These are phyloP conservation scores for Solanum bulbocastanum DNA, from an alignment of 257 asterid species.

Conservation along the genomic window DNA sequence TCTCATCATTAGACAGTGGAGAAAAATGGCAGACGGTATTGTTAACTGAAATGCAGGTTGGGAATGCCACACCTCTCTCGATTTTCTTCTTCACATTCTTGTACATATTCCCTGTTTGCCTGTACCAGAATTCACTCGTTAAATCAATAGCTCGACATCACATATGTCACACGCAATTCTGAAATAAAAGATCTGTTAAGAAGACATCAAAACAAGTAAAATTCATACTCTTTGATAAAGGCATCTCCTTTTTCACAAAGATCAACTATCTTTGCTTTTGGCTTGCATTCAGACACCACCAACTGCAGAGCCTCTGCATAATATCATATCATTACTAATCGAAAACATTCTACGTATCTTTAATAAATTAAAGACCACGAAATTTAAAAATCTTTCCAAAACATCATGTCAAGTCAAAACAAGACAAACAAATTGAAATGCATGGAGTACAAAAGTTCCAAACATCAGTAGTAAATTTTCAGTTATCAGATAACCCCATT, in stretches of 20 bases:
- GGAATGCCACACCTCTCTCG: slow-evolving; percentile 87
- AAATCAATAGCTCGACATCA: background rate
- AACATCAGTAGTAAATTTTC: background rate
- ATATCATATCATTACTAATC: background rate
- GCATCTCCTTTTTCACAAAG: slow-evolving; percentile 82
- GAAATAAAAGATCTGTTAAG: background rate
- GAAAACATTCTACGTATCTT: background rate
- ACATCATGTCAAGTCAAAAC: background rate
- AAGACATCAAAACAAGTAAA: background rate
- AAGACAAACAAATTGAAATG: background rate
- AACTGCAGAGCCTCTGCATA: slow-evolving; percentile 83
- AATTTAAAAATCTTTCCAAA: background rate
- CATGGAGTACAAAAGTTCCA: background rate
- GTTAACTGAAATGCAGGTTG: slow-evolving; percentile 84
- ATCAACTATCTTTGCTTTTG: slow-evolving; percentile 73
- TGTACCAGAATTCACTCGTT: slow-evolving; percentile 1
- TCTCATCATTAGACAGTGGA: slow-evolving; percentile 66
- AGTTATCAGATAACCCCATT: background rate
- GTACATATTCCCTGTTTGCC: slow-evolving; percentile 89
- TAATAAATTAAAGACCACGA: background rate
- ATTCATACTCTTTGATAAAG: slow-evolving; percentile 54
- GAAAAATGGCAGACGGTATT: slow-evolving; percentile 81
- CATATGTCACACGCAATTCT: background rate
- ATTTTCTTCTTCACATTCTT: slow-evolving; percentile 94
- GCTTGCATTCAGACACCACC: slow-evolving; percentile 66